Base-by-base conservation (phyloP, 192 early-diverging fungal species). In the Geranomyces variabilis region DNA sequence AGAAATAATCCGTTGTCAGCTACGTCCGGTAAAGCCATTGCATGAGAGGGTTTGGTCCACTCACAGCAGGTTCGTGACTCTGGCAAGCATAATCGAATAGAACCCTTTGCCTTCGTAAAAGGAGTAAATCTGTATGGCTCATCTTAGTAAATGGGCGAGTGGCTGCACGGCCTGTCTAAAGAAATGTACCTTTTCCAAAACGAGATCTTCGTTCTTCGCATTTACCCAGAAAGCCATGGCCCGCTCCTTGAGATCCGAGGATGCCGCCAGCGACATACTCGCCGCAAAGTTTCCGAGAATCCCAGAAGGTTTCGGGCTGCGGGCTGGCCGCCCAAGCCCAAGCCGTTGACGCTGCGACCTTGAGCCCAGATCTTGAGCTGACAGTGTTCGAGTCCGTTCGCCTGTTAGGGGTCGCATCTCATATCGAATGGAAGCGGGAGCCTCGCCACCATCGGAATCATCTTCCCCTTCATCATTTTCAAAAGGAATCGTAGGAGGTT, bases 61-160 rank as follows among this genome's bases (percentile, higher is more conserved):
- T 83, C 83, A 91, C 87, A 95, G 67, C 58, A 98, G 80, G 69
- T 95, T 93, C 44, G 93, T 76, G 8, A 90, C 67, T 34, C 91
- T 80, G 24, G 87, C 81, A 17, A 99, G 76, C 21, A 98, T 71
- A 19, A 99, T 93, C 44, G 88, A 91, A 66, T 87, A 83, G 53
- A 93, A 81, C 12, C 97, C 97, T 73, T 96, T 95, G 49, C 95
- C 94, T 0, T 78, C 80, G 70, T 91, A 98, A 79, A 97, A 98
- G 13, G 83, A 67, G 71, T 99, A 98, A 21, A 96, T 89, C 61
- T 84, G 53, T 17, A 46, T 3, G 13, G 58, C 14, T 28, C 21
- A 55, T 55, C 3, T 41, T 41, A 41, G 36, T 10, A 41, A 41
- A 41, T 41, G 36, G 3, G 36, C 36, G 10, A 41, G 5, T 41